Percentiles rank a stretch among this genome's conserved stretches.
Evolutionary conservation across 805 yeast species (phyloP).

Genomic region (Yarrowia porcina): DNA sequence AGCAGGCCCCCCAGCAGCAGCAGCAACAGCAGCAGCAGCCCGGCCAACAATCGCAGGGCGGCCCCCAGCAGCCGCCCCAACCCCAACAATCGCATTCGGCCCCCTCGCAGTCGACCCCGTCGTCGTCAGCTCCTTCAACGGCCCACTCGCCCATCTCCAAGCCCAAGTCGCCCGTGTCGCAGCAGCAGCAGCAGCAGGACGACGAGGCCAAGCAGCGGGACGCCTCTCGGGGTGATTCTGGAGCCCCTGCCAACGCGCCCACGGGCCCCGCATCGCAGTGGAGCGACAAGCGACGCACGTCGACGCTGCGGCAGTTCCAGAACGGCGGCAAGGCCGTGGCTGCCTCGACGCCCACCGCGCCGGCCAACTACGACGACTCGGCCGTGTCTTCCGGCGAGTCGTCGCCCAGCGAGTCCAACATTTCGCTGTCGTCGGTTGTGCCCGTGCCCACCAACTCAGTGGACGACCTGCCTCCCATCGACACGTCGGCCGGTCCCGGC

Average conservation of each 20-base stretch:
- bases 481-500: slow-evolving; percentile 24
- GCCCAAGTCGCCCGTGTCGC: slow-evolving; percentile 1
- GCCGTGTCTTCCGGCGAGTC: neutral
- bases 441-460: slow-evolving; percentile 20
- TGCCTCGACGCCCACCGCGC: slow-evolving; percentile 8
- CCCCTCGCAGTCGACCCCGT: neutral
- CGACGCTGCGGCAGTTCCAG: slow-evolving; percentile 17
- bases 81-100: slow-evolving; percentile 24
- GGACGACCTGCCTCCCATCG: slow-evolving; percentile 21
- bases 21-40: neutral
- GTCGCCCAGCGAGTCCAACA: slow-evolving; percentile 16
- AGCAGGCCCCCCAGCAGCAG: slow-evolving; percentile 3
- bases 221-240: neutral
- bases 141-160: slow-evolving; percentile 24
- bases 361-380: slow-evolving; percentile 15
- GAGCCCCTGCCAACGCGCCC: slow-evolving; percentile 20
- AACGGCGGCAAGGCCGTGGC: slow-evolving; percentile 12
- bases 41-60: neutral
- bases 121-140: slow-evolving; percentile 4
- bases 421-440: slow-evolving; percentile 9
- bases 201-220: neutral
- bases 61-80: neutral
- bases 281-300: slow-evolving; percentile 23
- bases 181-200: neutral
- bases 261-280: slow-evolving; percentile 26